These are phyloP conservation scores for Neurospora hispaniola DNA, from an alignment of 495 filamentous ascomycete species.

Conservation along the genomic window DNA sequence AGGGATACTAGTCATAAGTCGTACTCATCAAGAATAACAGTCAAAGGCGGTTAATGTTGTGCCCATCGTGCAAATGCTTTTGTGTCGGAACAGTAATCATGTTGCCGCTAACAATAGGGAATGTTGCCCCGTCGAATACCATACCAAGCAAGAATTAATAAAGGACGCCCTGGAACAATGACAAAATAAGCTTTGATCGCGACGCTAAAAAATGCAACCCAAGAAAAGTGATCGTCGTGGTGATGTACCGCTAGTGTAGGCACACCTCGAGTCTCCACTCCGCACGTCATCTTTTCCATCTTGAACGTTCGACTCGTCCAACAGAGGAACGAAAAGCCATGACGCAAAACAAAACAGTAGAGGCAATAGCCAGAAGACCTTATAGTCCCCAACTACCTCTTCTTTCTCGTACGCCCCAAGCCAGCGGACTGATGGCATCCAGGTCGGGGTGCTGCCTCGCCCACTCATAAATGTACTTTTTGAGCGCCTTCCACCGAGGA, in stretches of 20 bases:
- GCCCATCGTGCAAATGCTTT: not conserved
- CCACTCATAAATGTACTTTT: slow-evolving; percentile 76
- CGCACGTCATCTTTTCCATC: not conserved
- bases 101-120: not conserved
- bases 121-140: not conserved
- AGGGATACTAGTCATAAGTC: not conserved
- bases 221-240: not conserved
- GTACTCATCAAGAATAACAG: not conserved
- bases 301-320: not conserved
- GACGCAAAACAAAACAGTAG: not conserved
- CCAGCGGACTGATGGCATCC: slow-evolving; percentile 42
- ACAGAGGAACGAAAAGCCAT: slow-evolving; percentile 4
- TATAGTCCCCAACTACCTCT: slow-evolving; percentile 78
- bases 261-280: not conserved
- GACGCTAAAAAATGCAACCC: not conserved
- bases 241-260: not conserved
- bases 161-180: not conserved
- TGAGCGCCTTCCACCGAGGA: slow-evolving; percentile 70
- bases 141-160: not conserved
- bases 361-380: not conserved
- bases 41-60: not conserved
- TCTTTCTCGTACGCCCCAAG: slow-evolving; percentile 63
- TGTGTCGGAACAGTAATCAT: not conserved
- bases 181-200: not conserved
- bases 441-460: slow-evolving; percentile 64